These are phyloP conservation scores for Ophiosphaerella korrae DNA, from an alignment of 2,329 filamentous ascomycete species.

Conservation along the genomic window DNA sequence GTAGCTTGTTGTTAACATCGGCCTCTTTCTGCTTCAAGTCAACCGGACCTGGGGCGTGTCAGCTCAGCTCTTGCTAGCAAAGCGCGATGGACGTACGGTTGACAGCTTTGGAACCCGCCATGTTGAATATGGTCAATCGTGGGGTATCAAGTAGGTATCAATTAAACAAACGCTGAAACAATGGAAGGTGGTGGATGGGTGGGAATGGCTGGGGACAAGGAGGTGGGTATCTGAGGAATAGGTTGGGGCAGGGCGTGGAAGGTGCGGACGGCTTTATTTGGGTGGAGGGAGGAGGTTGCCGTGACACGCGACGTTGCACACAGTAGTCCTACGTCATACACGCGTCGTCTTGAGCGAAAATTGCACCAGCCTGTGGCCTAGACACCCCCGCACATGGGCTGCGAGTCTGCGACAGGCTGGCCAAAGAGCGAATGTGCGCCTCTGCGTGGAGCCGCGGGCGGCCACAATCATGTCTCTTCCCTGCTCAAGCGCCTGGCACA, in stretches of 20 bases:
- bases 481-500: background rate
- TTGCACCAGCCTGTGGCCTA: background rate
- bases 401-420: conserved; percentile 1
- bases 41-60: conserved; percentile 66
- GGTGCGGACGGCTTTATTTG: conserved; percentile 22
- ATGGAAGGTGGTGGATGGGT: conserved; percentile 12
- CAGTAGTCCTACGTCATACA: conserved; percentile 6
- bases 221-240: conserved; percentile 10
- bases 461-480: background rate
- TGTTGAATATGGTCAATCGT: conserved; percentile 13
- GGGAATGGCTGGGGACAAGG: conserved; percentile 1
- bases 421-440: background rate
- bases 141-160: conserved; percentile 38
- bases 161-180: conserved; percentile 34
- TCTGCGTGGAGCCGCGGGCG: conserved; percentile 2
- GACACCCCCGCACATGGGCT: background rate
- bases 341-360: conserved; percentile 6
- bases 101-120: conserved; percentile 33
- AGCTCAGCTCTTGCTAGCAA: conserved; percentile 13
- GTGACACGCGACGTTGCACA: conserved; percentile 6
- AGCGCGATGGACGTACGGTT: conserved; percentile 26
- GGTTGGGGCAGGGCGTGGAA: conserved; percentile 6
- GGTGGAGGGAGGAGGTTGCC: conserved; percentile 19
- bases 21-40: conserved; percentile 77
- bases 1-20: conserved; percentile 90